phyloP scores from a whole-genome alignment of 768 basidiomycete genomes.

The Pisolithus albus region DNA sequence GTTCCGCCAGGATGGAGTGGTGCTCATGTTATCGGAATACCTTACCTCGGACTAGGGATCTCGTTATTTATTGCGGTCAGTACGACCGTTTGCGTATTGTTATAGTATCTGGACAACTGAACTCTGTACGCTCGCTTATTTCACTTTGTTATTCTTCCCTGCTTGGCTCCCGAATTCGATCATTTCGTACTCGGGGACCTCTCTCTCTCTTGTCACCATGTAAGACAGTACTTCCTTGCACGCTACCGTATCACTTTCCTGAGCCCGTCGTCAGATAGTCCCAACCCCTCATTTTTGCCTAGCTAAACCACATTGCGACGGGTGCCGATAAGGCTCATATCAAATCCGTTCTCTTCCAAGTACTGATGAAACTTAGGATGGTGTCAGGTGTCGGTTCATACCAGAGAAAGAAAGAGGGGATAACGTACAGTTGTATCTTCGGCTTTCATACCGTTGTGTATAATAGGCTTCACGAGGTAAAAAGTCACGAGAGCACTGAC shows the following conservation, averaged over 20 bases:
- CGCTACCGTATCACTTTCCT: no score
- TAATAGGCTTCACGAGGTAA: constrained; percentile 67
- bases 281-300: no score
- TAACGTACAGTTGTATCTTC: constrained; percentile 60
- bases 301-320: no score
- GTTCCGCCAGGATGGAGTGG: constrained; percentile 53
- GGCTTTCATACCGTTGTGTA: constrained; percentile 68
- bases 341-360: constrained; percentile 71
- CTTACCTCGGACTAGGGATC: constrained; percentile 7
- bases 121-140: no score
- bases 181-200: no score
- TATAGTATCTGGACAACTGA: neutral
- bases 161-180: no score
- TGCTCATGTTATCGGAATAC: constrained; percentile 3
- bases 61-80: neutral
- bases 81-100: neutral
- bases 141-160: no score
- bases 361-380: constrained; percentile 69
- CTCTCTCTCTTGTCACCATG: no score
- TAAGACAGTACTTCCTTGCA: no score
- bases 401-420: constrained; percentile 7
- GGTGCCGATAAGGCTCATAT: constrained; percentile 49
- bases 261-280: no score
- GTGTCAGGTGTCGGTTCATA: neutral
- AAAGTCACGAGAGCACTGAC: constrained; percentile 68